Evolutionary conservation across 805 yeast species (phyloP), one percentile per base, ranked within the genome.

Genomic region (Zygosaccharomyces bisporus): DNA sequence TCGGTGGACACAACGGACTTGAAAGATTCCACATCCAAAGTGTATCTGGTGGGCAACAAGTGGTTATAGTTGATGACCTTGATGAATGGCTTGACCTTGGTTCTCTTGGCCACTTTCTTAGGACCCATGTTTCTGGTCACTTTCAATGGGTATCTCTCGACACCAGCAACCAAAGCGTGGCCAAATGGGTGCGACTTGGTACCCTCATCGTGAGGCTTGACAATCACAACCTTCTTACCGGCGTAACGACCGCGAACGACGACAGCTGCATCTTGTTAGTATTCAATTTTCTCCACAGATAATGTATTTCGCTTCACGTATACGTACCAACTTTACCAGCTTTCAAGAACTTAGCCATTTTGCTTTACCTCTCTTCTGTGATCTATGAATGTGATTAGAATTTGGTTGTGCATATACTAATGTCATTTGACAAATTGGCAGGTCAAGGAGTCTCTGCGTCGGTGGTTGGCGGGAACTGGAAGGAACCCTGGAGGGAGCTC

Each of bases 161-260:
- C 83, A 83, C 99, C 99, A 63, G 95, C 98, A 69, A 93, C 99
- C 67, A 93, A 81, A 72, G 99, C 99, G 69, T 93, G 98, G 73
- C 96, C 95, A 86, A 89, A 93, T 69, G 95, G 93, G 81, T 91
- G 97, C 58, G 93, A 72, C 80, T 93, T 93, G 79, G 98, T 80
- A 72, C 99, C 99, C 70, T 93, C 97, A 71, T 93, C 98, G 73
- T 86, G 95, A 64, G 96, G 93, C 77, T 87, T 89, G 72, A 93
- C 90, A 71, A 93, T 89, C 73, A 93, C 99, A 63, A 93, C 99
- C 86, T 93, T 93, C 86, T 90, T 91, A 81, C 99, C 99, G 74
- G 99, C 99, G 87, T 81, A 91, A 81, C 99, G 93, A 71, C 99
- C 99, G 76, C 98, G 91, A 76, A 90, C 95, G 74, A 93, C 90